A percentile compares a stretch with the other conserved stretches of the same genome.
Conservation (phyloP, 495 filamentous ascomycete genomes). For the Xylaria grammica region DNA sequence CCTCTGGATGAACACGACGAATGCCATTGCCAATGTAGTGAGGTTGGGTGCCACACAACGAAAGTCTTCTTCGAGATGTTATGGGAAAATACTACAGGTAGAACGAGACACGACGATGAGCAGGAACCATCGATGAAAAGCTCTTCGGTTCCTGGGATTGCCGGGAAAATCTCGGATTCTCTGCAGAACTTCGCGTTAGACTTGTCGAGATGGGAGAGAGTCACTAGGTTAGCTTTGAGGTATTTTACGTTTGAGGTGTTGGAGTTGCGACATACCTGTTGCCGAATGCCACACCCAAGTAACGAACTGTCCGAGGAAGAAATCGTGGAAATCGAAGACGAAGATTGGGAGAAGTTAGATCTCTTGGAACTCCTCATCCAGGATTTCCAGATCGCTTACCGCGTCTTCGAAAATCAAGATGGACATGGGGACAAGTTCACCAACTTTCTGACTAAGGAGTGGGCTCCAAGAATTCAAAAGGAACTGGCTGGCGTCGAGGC, state of each 20-base stretch:
- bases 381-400: background rate
- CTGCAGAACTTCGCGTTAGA: background rate
- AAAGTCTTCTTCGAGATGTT: background rate
- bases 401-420: background rate
- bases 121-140: background rate
- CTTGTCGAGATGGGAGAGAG: conserved; percentile 7
- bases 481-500: background rate
- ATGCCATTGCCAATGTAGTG: conserved; percentile 1
- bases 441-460: background rate
- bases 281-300: background rate
- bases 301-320: background rate
- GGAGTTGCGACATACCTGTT: background rate
- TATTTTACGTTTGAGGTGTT: conserved; percentile 1
- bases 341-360: background rate
- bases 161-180: background rate
- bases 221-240: conserved; percentile 1
- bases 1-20: background rate
- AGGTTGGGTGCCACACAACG: conserved; percentile 1
- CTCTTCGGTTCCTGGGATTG: background rate
- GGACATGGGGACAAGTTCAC: background rate
- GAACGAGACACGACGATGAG: background rate
- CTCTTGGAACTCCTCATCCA: conserved; percentile 1
- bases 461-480: background rate
- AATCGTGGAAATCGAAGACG: conserved; percentile 10
- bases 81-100: background rate